phyloP scores from a whole-genome alignment of 1,284 basidiomycete species.

The Naganishia cerealis region DNA sequence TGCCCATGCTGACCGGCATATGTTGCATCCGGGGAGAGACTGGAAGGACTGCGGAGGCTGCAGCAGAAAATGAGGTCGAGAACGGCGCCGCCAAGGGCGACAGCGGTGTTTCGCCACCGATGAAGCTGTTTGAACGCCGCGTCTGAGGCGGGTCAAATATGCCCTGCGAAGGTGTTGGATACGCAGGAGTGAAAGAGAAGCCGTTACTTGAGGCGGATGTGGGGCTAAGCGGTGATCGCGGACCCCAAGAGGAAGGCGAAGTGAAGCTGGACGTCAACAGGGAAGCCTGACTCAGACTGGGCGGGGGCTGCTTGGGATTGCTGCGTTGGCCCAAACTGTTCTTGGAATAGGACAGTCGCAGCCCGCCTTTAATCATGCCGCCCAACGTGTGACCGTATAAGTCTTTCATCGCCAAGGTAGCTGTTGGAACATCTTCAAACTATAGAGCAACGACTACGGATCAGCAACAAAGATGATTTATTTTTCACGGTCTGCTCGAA shows the following conservation, averaged over 20 bases:
- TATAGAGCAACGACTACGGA: constrained; percentile 51
- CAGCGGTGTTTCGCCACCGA: constrained; percentile 32
- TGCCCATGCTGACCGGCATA: constrained; percentile 12
- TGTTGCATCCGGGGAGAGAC: constrained; percentile 28
- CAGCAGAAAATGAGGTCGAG: constrained; percentile 25
- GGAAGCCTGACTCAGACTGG: constrained; percentile 23
- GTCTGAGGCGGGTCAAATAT: constrained; percentile 11
- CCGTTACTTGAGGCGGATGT: constrained; percentile 28
- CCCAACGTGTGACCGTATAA: constrained; percentile 87
- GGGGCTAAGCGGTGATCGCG: constrained; percentile 28
- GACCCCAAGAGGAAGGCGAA: constrained; percentile 26
- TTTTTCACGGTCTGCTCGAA: constrained; percentile 5
- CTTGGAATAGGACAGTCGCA: constrained; percentile 93
- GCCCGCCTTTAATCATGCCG: constrained; percentile 89
- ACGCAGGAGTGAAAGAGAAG: constrained; percentile 26
- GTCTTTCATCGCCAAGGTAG: constrained; percentile 80
- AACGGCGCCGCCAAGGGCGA: constrained; percentile 34
- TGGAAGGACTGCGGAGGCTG: neutral
- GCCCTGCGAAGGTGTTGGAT: constrained; percentile 10
- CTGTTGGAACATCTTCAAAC: constrained; percentile 86
- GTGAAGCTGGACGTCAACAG: constrained; percentile 15
- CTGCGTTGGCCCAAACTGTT: constrained; percentile 72
- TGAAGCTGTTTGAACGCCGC: constrained; percentile 26
- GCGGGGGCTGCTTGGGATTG: constrained; percentile 30
- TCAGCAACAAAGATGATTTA: neutral